phyloP scores from a whole-genome alignment of 1,284 basidiomycete species.

The Irpex sp. region DNA sequence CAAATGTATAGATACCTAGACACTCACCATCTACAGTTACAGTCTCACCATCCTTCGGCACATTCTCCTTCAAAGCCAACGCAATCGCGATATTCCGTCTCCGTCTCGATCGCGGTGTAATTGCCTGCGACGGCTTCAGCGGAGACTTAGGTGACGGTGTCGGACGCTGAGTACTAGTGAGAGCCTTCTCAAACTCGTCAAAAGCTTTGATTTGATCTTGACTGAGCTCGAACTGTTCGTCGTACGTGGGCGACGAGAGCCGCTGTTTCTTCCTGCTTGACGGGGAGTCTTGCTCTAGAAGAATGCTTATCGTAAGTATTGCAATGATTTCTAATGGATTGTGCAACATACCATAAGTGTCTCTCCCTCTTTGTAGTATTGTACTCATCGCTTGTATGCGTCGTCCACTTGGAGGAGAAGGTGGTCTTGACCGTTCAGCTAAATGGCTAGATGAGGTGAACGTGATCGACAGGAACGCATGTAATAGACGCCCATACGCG shows the following conservation, averaged over 20 bases:
- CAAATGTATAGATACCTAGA: neutral
- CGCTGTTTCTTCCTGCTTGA: slow-evolving; percentile 42
- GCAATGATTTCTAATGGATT: neutral
- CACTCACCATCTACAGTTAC: neutral
- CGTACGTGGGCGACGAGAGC: slow-evolving; percentile 66
- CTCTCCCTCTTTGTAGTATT: neutral
- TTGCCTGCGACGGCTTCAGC: slow-evolving; percentile 6
- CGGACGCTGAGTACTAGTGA: slow-evolving; percentile 33
- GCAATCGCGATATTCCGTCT: slow-evolving; percentile 8
- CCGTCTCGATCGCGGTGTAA: slow-evolving; percentile 1
- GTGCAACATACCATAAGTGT: neutral
- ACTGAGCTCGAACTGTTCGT: slow-evolving; percentile 48
- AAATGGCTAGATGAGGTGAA: no score
- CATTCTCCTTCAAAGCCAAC: slow-evolving; percentile 6
- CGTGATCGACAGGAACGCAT: neutral
- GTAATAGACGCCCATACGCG: neutral
- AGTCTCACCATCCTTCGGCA: neutral
- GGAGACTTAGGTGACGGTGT: neutral
- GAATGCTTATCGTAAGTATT: neutral
- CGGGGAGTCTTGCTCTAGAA: slow-evolving; percentile 4
- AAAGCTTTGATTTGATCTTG: slow-evolving; percentile 52
- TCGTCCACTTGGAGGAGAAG: neutral
- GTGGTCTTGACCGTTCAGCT: no score
- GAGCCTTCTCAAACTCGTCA: slow-evolving; percentile 44
- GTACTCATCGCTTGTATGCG: neutral